Evolutionary conservation across 2,329 filamentous ascomycete species (phyloP).

Genomic region (Aspergillus glaucus): DNA sequence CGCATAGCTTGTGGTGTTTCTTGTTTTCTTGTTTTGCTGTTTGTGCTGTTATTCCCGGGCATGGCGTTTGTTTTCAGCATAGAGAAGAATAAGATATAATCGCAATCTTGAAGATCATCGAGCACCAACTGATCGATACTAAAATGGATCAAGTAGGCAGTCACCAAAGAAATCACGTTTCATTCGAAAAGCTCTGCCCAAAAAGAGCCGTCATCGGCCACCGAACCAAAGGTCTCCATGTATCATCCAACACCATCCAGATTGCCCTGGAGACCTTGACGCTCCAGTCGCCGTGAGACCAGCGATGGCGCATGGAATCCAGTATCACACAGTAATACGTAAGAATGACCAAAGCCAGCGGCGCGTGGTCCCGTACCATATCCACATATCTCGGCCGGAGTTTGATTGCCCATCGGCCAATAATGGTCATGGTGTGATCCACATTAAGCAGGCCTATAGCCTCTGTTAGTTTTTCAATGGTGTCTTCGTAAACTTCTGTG

Average conservation of each 20-base stretch:
- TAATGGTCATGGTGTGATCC: conserved; percentile 44
- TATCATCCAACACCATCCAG: conserved; percentile 25
- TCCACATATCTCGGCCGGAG: conserved; percentile 30
- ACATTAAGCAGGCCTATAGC: conserved; percentile 19
- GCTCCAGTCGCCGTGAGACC: conserved; percentile 64
- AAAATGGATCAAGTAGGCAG: neutral
- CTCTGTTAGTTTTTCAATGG: conserved; percentile 23
- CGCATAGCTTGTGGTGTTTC: neutral
- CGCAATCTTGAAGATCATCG: too few species aligned
- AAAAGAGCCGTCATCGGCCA: conserved; percentile 28
- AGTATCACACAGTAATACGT: conserved; percentile 57
- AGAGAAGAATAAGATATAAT: too few species aligned
- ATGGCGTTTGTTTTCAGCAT: too few species aligned
- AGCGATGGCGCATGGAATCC: conserved; percentile 51
- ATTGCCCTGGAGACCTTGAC: conserved; percentile 61
- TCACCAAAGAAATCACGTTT: neutral
- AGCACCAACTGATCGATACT: too few species aligned
- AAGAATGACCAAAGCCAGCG: conserved; percentile 50
- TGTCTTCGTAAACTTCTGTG: conserved; percentile 13
- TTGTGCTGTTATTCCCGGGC: too few species aligned
- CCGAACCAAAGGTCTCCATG: conserved; percentile 24
- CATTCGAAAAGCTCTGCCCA: conserved; percentile 15
- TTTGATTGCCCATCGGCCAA: conserved; percentile 33
- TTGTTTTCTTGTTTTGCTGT: neutral
- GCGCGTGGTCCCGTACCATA: conserved; percentile 30